Evolutionary conservation across 495 filamentous ascomycete genomes (phyloP).

Genomic region (Apodospora peruviana): DNA sequence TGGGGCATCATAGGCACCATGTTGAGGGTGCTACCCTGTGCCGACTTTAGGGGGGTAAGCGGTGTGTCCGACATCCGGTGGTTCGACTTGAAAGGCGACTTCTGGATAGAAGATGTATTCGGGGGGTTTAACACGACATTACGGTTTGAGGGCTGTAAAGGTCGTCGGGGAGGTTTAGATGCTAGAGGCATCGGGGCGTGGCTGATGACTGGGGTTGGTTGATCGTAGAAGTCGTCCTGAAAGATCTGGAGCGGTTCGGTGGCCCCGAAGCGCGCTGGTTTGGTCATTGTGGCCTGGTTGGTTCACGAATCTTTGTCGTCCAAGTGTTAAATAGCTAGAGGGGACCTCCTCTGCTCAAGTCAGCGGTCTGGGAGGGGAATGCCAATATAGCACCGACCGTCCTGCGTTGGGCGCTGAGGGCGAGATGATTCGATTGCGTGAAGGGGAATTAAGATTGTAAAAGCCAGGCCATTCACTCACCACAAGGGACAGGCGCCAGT

Average conservation of each 20-base stretch:
- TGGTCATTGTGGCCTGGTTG: slow-evolving; percentile 33
- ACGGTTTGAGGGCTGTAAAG: slow-evolving; percentile 45
- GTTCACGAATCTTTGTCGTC: slow-evolving; percentile 1
- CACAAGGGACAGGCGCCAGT: not conserved
- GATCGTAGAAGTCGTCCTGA: slow-evolving; percentile 52
- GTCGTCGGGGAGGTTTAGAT: slow-evolving; percentile 37
- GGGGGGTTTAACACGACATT: slow-evolving; percentile 55
- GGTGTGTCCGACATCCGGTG: slow-evolving; percentile 31
- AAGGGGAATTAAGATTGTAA: not conserved
- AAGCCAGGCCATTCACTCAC: not conserved
- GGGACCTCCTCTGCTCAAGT: not conserved
- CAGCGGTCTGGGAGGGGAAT: not conserved
- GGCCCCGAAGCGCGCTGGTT: slow-evolving; percentile 54
- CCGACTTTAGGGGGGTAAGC: slow-evolving; percentile 39
- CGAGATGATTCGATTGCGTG: not conserved
- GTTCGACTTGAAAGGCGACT: slow-evolving; percentile 53
- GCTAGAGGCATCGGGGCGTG: slow-evolving; percentile 49
- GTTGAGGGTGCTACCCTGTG: slow-evolving; percentile 46
- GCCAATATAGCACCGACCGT: not conserved
- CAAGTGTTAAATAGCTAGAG: too few species aligned
- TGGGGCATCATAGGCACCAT: slow-evolving; percentile 70
- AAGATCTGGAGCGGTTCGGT: slow-evolving; percentile 57
- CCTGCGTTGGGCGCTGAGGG: not conserved
- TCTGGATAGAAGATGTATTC: slow-evolving; percentile 40
- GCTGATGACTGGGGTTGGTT: slow-evolving; percentile 38